These are phyloP conservation scores for Pleurozium schreberi DNA, from an alignment of 225 moss, liverwort and hornwort genomes.

Conservation along the genomic window DNA sequence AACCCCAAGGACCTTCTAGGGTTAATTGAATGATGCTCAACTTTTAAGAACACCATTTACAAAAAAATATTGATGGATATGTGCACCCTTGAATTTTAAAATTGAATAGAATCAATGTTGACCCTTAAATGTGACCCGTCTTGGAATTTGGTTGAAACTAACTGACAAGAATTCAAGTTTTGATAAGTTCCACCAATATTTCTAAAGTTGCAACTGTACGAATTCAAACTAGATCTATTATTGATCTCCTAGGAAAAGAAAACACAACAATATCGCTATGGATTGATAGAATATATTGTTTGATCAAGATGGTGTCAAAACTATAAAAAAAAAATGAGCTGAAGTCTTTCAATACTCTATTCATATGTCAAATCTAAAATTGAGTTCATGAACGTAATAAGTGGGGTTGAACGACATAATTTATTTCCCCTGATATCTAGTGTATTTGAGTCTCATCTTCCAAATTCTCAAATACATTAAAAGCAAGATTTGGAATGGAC, in stretches of 20 bases:
- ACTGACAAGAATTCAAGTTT: accelerated
- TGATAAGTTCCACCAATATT: background rate
- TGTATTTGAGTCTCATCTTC: too few species aligned
- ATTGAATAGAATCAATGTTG: too few species aligned
- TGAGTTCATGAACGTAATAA: background rate
- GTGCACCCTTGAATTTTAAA: background rate
- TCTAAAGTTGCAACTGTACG: accelerated
- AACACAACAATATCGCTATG: background rate
- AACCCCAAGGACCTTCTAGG: too few species aligned
- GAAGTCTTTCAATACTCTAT: background rate
- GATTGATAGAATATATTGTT: background rate
- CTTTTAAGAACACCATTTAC: background rate
- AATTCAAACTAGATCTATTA: background rate
- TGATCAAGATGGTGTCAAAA: background rate
- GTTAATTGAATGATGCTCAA: too few species aligned
- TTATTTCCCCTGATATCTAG: too few species aligned
- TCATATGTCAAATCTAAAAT: background rate
- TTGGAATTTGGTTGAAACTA: too few species aligned
- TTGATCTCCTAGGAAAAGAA: background rate
- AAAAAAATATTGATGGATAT: too few species aligned
- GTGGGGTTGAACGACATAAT: background rate
- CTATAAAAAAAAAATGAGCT: background rate
- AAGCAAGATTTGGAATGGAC: too few species aligned
- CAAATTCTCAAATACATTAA: too few species aligned
- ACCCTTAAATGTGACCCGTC: too few species aligned